phyloP scores from a whole-genome alignment of 2,329 filamentous ascomycete genomes.

The Graphiopsis chlorocephala region DNA sequence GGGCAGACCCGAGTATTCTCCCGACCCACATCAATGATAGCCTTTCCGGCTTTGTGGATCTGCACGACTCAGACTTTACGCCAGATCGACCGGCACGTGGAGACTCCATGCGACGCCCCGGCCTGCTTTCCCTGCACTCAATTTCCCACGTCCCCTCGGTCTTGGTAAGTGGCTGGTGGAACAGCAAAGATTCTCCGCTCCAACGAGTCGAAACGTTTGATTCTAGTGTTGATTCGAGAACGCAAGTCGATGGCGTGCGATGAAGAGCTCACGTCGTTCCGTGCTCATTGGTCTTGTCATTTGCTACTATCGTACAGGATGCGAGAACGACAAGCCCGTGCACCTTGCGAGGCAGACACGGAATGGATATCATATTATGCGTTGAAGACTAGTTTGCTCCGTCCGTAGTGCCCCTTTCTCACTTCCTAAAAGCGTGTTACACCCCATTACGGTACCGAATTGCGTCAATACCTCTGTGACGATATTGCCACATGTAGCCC shows the following conservation, averaged over 20 bases:
- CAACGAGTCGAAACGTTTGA: not conserved
- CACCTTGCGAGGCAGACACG: not conserved
- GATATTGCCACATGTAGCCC: not conserved
- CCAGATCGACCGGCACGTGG: not conserved
- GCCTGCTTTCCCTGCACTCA: not conserved
- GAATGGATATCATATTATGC: not conserved
- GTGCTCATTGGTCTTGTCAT: not conserved
- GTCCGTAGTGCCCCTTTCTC: not conserved
- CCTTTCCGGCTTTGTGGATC: not conserved
- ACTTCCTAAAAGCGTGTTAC: not conserved
- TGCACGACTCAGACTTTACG: not conserved
- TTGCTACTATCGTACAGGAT: not conserved
- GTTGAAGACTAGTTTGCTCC: not conserved
- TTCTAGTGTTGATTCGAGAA: not conserved
- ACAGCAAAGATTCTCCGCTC: not conserved
- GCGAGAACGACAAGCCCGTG: not conserved
- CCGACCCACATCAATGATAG: not conserved
- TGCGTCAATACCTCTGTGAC: not conserved
- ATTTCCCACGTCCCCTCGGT: not conserved
- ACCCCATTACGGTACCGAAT: not conserved
- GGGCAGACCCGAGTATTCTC: not conserved
- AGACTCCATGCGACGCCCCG: not conserved
- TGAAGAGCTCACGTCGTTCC: not conserved
- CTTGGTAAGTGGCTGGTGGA: not conserved
- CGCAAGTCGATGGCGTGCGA: not conserved